phyloP scores from a whole-genome alignment of 768 basidiomycete species.

The Leucosporidium yakuticum region DNA sequence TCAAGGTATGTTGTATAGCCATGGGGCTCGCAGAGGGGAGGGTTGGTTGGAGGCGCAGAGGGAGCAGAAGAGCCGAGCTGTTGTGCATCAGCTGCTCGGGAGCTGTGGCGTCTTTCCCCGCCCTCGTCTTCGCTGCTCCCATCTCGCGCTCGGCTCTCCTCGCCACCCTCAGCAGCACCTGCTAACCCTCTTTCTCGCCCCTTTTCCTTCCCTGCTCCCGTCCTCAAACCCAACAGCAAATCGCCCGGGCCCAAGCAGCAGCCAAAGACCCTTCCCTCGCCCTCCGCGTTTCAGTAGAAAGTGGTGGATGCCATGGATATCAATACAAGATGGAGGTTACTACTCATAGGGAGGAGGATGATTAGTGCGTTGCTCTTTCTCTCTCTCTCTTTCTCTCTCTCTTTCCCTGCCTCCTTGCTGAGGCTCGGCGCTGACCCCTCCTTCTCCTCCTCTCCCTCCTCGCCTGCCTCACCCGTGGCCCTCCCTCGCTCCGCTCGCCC shows the following conservation, averaged over 20 bases:
- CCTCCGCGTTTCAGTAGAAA: slow-evolving; percentile 77
- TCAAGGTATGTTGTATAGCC: slow-evolving; percentile 8
- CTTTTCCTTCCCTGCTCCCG: neutral
- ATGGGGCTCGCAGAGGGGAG: too few species aligned
- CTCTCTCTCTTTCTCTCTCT: neutral
- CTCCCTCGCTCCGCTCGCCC: slow-evolving; percentile 2
- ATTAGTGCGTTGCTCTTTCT: slow-evolving; percentile 60
- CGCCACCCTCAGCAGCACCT: too few species aligned
- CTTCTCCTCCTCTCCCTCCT: neutral
- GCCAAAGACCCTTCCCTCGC: slow-evolving; percentile 53
- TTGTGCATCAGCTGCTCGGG: too few species aligned
- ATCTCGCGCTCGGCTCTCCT: too few species aligned
- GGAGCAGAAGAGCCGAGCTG: too few species aligned
- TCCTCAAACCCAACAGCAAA: slow-evolving; percentile 7
- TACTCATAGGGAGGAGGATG: slow-evolving; percentile 57
- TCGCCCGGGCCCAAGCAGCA: slow-evolving; percentile 8
- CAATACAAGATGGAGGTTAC: slow-evolving; percentile 89
- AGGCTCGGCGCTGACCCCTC: too few species aligned
- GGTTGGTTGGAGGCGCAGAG: too few species aligned
- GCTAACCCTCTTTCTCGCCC: too few species aligned
- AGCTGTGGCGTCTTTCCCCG: too few species aligned
- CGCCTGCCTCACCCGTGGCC: neutral
- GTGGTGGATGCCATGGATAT: slow-evolving; percentile 95
- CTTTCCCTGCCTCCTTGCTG: neutral
- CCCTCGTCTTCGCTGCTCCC: too few species aligned